Conservation (phyloP, 179 eudicot genomes). For the Nepenthes alata region DNA sequence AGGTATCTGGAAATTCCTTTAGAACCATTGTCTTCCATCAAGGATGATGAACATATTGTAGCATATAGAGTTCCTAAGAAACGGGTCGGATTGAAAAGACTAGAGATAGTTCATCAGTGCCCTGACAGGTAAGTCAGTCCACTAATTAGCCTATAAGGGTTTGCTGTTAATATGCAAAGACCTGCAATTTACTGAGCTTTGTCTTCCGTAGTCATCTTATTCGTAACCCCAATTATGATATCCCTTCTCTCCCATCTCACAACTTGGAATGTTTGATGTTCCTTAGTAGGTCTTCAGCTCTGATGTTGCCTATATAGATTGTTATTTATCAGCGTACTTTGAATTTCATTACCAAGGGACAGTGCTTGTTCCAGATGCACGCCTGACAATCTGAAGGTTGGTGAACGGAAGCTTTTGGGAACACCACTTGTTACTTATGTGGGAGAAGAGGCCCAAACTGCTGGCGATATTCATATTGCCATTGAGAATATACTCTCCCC, state of each 20-base stretch:
- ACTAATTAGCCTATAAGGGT: neutral
- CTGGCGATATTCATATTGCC: slow-evolving; percentile 50
- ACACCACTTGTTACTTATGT: slow-evolving; percentile 67
- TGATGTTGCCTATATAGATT: neutral
- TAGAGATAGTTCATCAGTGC: slow-evolving; percentile 69
- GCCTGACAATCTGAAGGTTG: slow-evolving; percentile 22
- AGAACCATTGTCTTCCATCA: slow-evolving; percentile 53
- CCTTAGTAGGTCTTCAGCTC: neutral
- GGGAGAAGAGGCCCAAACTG: slow-evolving; percentile 42
- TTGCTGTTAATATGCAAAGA: neutral
- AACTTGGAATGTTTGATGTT: neutral
- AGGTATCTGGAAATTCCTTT: slow-evolving; percentile 53
- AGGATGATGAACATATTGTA: slow-evolving; percentile 82
- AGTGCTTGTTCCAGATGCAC: slow-evolving; percentile 13
- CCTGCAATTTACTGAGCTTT: too few species aligned
- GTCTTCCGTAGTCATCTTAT: too few species aligned
- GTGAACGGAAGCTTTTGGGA: slow-evolving; percentile 60
- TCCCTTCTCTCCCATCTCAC: too few species aligned
- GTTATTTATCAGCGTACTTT: neutral
- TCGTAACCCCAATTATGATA: too few species aligned
- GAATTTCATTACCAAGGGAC: neutral
- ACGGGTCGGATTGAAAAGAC: slow-evolving; percentile 32
- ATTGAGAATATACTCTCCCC: slow-evolving; percentile 45
- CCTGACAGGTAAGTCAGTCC: slow-evolving; percentile 46
- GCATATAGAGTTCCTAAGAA: slow-evolving; percentile 72